Evolutionary conservation across 495 filamentous ascomycete genomes (phyloP), one percentile per base, ranked within the genome.

Genomic region (Aspergillus hancockii): DNA sequence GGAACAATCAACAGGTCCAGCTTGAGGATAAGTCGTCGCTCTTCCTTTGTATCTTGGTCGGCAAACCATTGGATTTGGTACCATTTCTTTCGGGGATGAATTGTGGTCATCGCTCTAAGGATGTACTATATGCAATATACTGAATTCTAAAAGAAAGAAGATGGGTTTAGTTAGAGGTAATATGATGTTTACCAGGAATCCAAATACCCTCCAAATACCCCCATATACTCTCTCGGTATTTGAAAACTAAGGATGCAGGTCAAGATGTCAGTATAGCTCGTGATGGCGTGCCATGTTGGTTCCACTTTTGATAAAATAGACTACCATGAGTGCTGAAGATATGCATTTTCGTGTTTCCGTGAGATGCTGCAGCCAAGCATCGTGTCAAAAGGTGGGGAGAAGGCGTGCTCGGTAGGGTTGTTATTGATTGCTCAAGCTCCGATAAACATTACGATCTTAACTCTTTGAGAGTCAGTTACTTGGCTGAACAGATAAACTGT

Each of bases 21-120:
- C 54, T 80, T 82, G 31, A 71, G 61, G 47, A 82, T 75, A 28
- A 80, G 70, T 14, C 56, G 54, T 31, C 78, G 63, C 49, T 81
- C 76, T 38, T 72, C 71, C 23, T 71, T 65, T 40, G 71, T 77
- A 55, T 78, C 77, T n/a, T 68, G 52, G 41, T 72, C 68, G n/a
- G 72, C 60, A 51, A 73, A 80, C 72, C 75, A 79, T 41, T 72
- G 66, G n/a, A 69, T 38, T 3, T 64, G 59, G 53, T 74, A 77
- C 77, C 77, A 78, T 36, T 30, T n/a, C 4, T n/a, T 30, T 12
- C 13, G 32, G 36, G 36, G 36, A 40, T 3, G 10, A 9, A 13
- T 40, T 40, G 36, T n/a, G 3, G 16, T 40, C 16, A n/a, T 40
- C 3, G 25, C 25, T 28, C 25, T 10, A 13, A n/a, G 16, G 3